Percentiles rank a stretch among this genome's conserved stretches.
Conservation (phyloP, 108 stramenopile species). For the Mayamaea pseudoterrestris region DNA sequence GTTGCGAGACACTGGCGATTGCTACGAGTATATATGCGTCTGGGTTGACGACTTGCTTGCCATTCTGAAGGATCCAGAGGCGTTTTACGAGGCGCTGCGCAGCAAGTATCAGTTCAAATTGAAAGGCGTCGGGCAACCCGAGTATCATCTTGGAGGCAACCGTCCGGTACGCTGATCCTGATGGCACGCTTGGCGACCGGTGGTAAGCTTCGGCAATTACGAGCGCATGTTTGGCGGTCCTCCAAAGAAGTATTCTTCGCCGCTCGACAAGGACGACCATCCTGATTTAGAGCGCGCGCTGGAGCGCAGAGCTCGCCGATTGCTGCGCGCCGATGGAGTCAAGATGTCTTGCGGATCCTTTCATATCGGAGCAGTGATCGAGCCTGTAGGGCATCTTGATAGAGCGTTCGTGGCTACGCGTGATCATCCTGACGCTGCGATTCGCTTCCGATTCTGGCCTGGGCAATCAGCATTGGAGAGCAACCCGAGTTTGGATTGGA, state of each 20-base stretch:
- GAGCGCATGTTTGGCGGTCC: conserved; percentile 7
- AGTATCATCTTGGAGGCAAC: conserved; percentile 5
- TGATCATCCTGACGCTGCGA: too few relatives aligned
- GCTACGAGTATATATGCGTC: conserved; percentile 5
- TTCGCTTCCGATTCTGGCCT: too few relatives aligned
- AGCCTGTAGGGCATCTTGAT: too few relatives aligned
- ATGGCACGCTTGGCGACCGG: neutral
- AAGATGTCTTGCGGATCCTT: too few relatives aligned
- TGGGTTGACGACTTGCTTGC: conserved; percentile 9
- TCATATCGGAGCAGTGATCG: too few relatives aligned
- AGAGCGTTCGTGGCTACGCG: too few relatives aligned
- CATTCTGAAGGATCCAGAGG: conserved; percentile 1
- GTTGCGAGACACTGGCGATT: conserved; percentile 3
- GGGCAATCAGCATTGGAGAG: too few relatives aligned
- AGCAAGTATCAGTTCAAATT: conserved; percentile 1
- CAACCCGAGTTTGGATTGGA: too few relatives aligned
- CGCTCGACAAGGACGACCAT: neutral
- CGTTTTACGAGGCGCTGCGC: neutral
- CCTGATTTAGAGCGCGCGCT: too few relatives aligned
- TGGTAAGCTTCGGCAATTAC: conserved; percentile 3
- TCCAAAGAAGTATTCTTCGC: neutral
- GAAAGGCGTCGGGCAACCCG: conserved; percentile 1
- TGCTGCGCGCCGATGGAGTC: too few relatives aligned
- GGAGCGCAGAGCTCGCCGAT: too few relatives aligned
- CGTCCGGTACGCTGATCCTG: conserved; percentile 1